Percentiles rank a stretch among this genome's conserved stretches.
phyloP scores from a whole-genome alignment of 2,329 filamentous ascomycete genomes.

The Blumeria graminis region DNA sequence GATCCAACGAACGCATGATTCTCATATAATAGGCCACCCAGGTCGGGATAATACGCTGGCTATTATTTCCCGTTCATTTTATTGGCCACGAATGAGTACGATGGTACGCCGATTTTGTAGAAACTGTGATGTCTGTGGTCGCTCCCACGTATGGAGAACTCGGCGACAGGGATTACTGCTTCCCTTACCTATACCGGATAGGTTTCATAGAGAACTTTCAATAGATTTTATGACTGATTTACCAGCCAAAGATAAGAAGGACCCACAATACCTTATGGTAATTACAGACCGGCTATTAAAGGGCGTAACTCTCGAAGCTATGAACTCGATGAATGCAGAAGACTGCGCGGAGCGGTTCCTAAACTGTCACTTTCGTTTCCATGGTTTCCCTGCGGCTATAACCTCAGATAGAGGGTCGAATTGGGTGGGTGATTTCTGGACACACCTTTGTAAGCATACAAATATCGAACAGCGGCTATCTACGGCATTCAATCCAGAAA shows the following conservation, averaged over 20 bases:
- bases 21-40: background rate
- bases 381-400: background rate
- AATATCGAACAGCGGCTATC: background rate
- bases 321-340: background rate
- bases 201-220: background rate
- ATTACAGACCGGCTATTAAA: background rate
- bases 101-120: background rate
- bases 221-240: constrained; percentile 1
- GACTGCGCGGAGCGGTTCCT: background rate
- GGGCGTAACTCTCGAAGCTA: background rate
- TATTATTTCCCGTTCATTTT: background rate
- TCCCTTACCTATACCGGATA: background rate
- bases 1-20: background rate
- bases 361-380: background rate
- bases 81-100: background rate
- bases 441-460: background rate
- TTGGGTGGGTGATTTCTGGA: background rate
- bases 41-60: background rate
- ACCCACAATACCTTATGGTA: background rate
- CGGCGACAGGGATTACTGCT: background rate
- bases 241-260: background rate
- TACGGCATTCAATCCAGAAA: background rate
- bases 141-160: background rate
- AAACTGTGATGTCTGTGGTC: background rate
- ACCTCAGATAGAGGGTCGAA: background rate